phyloP scores from a whole-genome alignment of 345 rosid genomes.

The Isatis tinctoria region DNA sequence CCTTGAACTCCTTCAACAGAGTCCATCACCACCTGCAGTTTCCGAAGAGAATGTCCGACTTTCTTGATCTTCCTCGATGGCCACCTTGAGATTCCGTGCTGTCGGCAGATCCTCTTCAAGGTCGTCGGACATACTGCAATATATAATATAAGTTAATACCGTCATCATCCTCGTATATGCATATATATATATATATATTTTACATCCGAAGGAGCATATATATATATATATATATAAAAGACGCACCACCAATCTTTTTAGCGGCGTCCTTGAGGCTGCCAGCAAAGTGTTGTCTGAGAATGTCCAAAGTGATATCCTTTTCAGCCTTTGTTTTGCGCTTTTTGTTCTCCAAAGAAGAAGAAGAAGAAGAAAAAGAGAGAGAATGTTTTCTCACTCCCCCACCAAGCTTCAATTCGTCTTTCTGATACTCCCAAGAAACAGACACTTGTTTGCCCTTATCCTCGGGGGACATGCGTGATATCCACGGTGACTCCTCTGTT shows the following conservation, averaged over 20 bases:
- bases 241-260: conserved; percentile 82
- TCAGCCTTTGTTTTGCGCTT: conserved; percentile 70
- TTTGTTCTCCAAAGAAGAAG: conserved; percentile 39
- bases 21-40: conserved; percentile 71
- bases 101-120: conserved; percentile 89
- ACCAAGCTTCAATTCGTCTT: conserved; percentile 48
- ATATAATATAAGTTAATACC: neutral
- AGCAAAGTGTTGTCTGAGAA: conserved; percentile 78
- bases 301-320: conserved; percentile 75
- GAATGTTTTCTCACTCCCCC: conserved; percentile 20
- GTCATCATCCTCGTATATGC: neutral
- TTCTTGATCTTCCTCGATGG: conserved; percentile 95
- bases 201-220: neutral
- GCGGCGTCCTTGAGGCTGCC: conserved; percentile 99
- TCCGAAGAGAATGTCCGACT: conserved; percentile 81
- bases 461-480: conserved; percentile 41
- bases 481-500: conserved; percentile 41
- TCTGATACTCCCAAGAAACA: conserved; percentile 48
- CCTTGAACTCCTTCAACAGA: conserved; percentile 80
- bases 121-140: conserved; percentile 94
- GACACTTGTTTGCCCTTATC: conserved; percentile 56
- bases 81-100: conserved; percentile 86
- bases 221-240: neutral
- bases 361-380: conserved; percentile 34
- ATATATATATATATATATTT: neutral